Conservation (phyloP, 768 basidiomycete species). For the Cystoderma amianthinum region DNA sequence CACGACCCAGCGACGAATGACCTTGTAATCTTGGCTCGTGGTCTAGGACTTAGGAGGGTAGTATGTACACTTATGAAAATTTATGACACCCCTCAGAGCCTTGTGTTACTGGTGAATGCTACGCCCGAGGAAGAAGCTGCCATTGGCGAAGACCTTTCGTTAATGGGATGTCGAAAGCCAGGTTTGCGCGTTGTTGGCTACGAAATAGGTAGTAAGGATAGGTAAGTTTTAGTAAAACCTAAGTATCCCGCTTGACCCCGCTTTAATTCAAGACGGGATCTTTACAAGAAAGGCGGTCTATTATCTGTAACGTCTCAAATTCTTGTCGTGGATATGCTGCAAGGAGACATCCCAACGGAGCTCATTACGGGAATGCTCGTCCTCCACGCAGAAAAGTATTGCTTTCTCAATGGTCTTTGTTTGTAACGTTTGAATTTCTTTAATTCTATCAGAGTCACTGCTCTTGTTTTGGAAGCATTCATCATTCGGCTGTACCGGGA, state of each 20-base stretch:
- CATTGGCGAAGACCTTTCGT: constrained; percentile 87
- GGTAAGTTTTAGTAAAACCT: constrained; percentile 41
- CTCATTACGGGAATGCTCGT: constrained; percentile 87
- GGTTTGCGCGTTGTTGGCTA: constrained; percentile 79
- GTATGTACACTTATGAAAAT: constrained; percentile 87
- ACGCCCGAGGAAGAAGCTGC: constrained; percentile 83
- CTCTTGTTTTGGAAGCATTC: constrained; percentile 85
- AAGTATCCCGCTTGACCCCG: not conserved
- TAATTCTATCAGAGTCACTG: constrained; percentile 88
- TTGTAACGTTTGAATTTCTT: constrained; percentile 3
- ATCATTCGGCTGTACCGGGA: constrained; percentile 88
- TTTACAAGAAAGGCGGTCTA: constrained; percentile 86
- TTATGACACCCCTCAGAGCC: constrained; percentile 79
- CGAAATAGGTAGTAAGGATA: constrained; percentile 71
- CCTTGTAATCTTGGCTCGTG: constrained; percentile 77
- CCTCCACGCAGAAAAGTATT: constrained; percentile 85
- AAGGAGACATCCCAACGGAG: constrained; percentile 75
- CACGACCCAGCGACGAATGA: constrained; percentile 73
- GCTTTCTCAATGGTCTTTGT: not conserved
- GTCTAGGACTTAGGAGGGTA: constrained; percentile 80
- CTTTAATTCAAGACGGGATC: constrained; percentile 50
- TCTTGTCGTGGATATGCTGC: constrained; percentile 91
- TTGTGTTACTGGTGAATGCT: constrained; percentile 82
- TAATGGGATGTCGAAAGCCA: constrained; percentile 86
- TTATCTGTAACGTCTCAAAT: constrained; percentile 92